Conservation (phyloP, 306 rosid genomes). For the Pyrus communis region DNA sequence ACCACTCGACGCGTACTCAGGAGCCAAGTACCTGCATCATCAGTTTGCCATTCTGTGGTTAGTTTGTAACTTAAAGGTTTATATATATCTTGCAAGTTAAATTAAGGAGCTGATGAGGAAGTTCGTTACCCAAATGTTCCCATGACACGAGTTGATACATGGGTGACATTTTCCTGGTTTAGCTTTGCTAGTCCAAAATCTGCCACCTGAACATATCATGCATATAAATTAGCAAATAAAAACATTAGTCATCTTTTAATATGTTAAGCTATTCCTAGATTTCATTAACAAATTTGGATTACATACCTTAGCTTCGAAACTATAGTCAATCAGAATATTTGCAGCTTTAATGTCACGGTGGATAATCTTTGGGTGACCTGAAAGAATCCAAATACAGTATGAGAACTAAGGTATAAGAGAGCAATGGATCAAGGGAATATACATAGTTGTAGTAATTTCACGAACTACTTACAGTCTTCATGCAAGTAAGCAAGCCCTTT, state of each 20-base stretch:
- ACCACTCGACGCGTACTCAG: slow-evolving; percentile 90
- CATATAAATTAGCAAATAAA: neutral
- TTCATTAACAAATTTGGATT: neutral
- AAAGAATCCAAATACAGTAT: neutral
- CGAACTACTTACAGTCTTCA: slow-evolving; percentile 65
- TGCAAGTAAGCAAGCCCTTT: slow-evolving; percentile 94
- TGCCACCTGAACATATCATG: slow-evolving; percentile 48
- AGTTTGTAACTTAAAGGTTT: neutral
- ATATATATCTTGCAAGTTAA: neutral
- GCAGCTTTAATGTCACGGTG: slow-evolving; percentile 83
- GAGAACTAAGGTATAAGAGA: neutral
- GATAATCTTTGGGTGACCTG: slow-evolving; percentile 93
- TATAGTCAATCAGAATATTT: slow-evolving; percentile 68
- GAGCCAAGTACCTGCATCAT: slow-evolving; percentile 70
- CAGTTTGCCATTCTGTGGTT: neutral
- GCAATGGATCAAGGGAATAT: too few relatives aligned
- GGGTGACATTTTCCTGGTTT: slow-evolving; percentile 58
- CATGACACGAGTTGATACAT: slow-evolving; percentile 90
- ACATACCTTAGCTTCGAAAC: slow-evolving; percentile 76
- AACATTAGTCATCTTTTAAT: neutral
- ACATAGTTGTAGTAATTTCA: neutral
- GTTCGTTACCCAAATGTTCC: slow-evolving; percentile 78
- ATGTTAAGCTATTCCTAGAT: neutral
- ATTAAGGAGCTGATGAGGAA: neutral
- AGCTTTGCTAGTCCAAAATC: slow-evolving; percentile 92